phyloP scores from a whole-genome alignment of 257 asterid species.

The Cordia subcordata region DNA sequence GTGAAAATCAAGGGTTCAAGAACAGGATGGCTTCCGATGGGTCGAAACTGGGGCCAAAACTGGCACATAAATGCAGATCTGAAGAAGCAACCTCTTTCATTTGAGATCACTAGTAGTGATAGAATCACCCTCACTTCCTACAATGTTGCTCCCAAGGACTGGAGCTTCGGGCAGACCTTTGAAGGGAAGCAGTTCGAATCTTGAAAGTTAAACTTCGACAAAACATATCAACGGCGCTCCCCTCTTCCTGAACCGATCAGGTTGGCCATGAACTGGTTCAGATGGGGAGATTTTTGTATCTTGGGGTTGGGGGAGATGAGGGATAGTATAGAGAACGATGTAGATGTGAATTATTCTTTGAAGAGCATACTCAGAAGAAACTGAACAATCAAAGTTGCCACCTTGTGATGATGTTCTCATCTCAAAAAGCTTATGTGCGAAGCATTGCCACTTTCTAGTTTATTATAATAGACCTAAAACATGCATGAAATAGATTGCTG shows the following conservation, averaged over 20 bases:
- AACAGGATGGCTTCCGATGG: constrained; percentile 52
- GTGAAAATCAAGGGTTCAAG: constrained; percentile 40
- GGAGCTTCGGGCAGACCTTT: constrained; percentile 60
- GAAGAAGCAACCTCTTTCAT: constrained; percentile 54
- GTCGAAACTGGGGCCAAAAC: constrained; percentile 67
- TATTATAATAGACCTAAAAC: too few relatives aligned
- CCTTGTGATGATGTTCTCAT: too few relatives aligned
- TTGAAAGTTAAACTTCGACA: background rate
- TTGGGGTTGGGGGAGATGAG: background rate
- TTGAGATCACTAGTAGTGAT: constrained; percentile 50
- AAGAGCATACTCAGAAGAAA: background rate
- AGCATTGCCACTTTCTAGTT: too few relatives aligned
- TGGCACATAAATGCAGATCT: constrained; percentile 59
- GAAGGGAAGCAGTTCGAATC: constrained; percentile 59
- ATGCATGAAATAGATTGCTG: too few relatives aligned
- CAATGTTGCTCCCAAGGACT: constrained; percentile 43
- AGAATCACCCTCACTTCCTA: constrained; percentile 45
- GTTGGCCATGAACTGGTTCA: background rate
- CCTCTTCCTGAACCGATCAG: background rate
- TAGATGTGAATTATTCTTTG: background rate
- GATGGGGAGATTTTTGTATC: background rate
- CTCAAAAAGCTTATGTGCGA: too few relatives aligned
- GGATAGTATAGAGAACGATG: background rate
- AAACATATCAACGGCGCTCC: background rate
- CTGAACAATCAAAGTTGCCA: background rate